phyloP scores from a whole-genome alignment of 2,329 filamentous ascomycete species.

The Cryphonectria carpinicola region DNA sequence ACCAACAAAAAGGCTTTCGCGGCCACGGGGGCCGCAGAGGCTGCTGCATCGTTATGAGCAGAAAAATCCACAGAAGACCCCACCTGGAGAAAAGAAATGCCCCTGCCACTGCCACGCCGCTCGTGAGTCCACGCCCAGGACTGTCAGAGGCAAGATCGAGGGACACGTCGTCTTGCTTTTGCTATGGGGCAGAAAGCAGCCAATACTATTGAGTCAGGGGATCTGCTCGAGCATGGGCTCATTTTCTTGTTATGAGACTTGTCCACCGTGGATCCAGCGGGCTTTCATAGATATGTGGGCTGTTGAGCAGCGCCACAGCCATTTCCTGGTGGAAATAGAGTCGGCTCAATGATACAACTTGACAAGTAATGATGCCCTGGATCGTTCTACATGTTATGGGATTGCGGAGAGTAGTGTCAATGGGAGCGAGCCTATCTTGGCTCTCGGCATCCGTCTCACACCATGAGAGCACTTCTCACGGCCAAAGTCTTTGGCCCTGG shows the following conservation, averaged over 20 bases:
- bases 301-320: not conserved
- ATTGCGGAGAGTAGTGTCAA: not conserved
- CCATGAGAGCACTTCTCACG: not conserved
- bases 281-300: not conserved
- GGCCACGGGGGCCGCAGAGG: constrained; percentile 65
- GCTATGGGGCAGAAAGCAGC: not conserved
- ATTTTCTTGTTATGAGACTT: not conserved
- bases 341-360: not conserved
- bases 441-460: not conserved
- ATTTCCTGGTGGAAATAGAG: not conserved
- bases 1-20: constrained; percentile 67
- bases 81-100: not conserved
- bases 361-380: not conserved
- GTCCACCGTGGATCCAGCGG: not conserved
- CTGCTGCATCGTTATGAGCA: constrained; percentile 56
- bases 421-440: not conserved
- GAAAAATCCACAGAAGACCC: not conserved
- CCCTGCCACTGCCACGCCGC: not conserved
- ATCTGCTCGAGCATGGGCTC: not conserved
- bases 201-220: not conserved
- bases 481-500: not conserved
- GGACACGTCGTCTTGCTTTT: not conserved
- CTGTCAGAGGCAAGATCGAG: not conserved
- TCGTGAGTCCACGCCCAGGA: not conserved
- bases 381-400: not conserved